A percentile compares a stretch with the other conserved stretches of the same genome.
Evolutionary conservation across 768 basidiomycete genomes (phyloP).

Genomic region (Calocera viscosa): DNA sequence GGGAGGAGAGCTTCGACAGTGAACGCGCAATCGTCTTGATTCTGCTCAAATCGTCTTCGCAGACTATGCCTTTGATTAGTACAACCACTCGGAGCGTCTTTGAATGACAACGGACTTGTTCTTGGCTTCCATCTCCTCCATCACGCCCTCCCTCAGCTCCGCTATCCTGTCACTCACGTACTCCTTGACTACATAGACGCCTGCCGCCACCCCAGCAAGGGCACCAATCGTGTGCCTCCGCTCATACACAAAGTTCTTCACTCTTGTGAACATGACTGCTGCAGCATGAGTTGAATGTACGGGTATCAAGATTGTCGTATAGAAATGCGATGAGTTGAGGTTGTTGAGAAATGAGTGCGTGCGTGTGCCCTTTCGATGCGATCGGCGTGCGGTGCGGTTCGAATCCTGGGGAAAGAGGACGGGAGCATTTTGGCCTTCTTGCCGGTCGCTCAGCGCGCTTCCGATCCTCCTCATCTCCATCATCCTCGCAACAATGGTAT

Average conservation of each 20-base stretch:
- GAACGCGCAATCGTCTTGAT: conserved; percentile 63
- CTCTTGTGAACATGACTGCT: conserved; percentile 12
- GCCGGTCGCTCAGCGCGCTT: not conserved
- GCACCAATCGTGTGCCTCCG: conserved; percentile 38
- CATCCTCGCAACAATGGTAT: not conserved
- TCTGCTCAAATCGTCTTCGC: conserved; percentile 58
- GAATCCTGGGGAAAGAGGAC: not conserved
- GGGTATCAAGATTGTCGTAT: not conserved
- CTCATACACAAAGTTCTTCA: conserved; percentile 39
- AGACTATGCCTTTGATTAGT: conserved; percentile 34
- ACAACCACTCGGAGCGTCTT: not conserved
- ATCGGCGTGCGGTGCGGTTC: not conserved
- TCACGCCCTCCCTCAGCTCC: conserved; percentile 51
- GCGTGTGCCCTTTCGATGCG: not conserved
- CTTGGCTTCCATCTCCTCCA: conserved; percentile 47
- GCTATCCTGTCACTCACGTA: conserved; percentile 53
- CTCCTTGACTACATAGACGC: conserved; percentile 46
- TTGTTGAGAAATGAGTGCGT: not conserved
- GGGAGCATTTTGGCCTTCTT: not conserved
- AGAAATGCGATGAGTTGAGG: not conserved
- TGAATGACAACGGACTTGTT: conserved; percentile 45
- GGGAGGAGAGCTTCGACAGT: conserved; percentile 59
- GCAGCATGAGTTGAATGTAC: not conserved
- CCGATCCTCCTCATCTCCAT: not conserved
- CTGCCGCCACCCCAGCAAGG: conserved; percentile 42